Base-by-base conservation (phyloP, 2,329 filamentous ascomycete species). In the Triangularia setosa region DNA sequence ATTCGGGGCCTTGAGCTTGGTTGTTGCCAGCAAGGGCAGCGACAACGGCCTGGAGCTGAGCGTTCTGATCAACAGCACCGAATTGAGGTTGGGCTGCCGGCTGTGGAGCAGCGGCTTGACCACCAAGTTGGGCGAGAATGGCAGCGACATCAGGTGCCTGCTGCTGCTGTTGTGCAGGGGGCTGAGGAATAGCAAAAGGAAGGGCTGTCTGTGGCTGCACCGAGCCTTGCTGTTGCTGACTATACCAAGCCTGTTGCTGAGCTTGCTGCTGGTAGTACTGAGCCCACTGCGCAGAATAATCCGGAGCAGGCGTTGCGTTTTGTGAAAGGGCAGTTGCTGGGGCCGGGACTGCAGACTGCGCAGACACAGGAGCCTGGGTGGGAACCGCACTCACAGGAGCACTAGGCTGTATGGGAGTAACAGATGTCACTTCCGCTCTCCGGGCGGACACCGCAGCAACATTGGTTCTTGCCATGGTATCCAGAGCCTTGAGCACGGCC, bases 221-320 rank as follows among this genome's bases (percentile, higher is more conserved):
- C n/a, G 40, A 21, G 11, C 59, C 52, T 18, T 68, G 74, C 59
- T 78, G 77, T 35, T 77, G 75, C 28, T 74, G 72, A 7, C 63
- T 68, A 30, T 69, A 72, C 65, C 72, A 71, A 7, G 69, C 67
- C 16, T 68, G 65, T 30, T 71, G 68, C 53, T 71, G 65, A 55
- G 24, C 27, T 71, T 69, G 65, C 67, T 80, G 78, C 3, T 78
- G 75, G 65, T 78, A 80, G 58, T 79, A 80, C 3, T 76, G 75
- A 1, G 76, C 74, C 77, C 78, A 79, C 9, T 77, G 71, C 16
- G 72, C 67, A 33, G 72, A 69, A 27, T 78, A 69, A 40, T 76
- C 73, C n/a, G 69, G 64, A 3, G 68, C 73, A 18, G 69, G 65
- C 4, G 66, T 55, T 27, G 71, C 67, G 52, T 69, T 63, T 27